A percentile compares a stretch with the other conserved stretches of the same genome.
Evolutionary conservation across 169 alveolate genomes (phyloP).

Genomic region (Haemoproteus tartakovskyi): DNA sequence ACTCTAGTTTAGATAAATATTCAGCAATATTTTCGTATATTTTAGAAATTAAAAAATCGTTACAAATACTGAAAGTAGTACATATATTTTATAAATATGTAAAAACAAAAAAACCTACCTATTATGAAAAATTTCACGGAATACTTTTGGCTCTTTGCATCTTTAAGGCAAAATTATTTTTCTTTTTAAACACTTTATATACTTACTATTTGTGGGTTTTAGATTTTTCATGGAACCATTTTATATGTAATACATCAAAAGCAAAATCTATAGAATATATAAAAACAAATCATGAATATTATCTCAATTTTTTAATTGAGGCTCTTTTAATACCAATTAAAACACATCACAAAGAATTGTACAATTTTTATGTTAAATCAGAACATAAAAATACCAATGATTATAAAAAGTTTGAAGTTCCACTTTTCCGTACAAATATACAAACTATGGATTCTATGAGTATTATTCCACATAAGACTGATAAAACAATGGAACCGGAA

Average conservation of each 20-base stretch:
- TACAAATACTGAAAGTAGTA: conserved; percentile 58
- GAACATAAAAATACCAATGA: conserved; percentile 24
- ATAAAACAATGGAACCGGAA: too few species aligned
- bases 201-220: conserved; percentile 59
- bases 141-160: conserved; percentile 22
- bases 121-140: conserved; percentile 3
- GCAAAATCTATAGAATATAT: conserved; percentile 45
- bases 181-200: conserved; percentile 47
- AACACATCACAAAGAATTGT: conserved; percentile 43
- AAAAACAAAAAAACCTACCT: conserved; percentile 3
- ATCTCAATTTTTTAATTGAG: conserved; percentile 46
- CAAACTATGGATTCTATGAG: too few species aligned
- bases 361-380: conserved; percentile 23
- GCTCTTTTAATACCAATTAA: conserved; percentile 38
- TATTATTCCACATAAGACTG: too few species aligned
- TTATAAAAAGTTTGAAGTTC: conserved; percentile 28
- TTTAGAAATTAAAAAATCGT: conserved; percentile 59
- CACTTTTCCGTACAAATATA: conserved; percentile 1
- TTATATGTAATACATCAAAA: conserved; percentile 8
- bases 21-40: conserved; percentile 57
- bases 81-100: conserved; percentile 65
- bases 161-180: conserved; percentile 35
- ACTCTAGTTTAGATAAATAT: conserved; percentile 43
- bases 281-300: conserved; percentile 42
- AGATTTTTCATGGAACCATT: conserved; percentile 41